Evolutionary conservation across 2,329 filamentous ascomycete genomes (phyloP), one percentile per base, ranked within the genome.

Genomic region (Penicillium aurantiogriseum): DNA sequence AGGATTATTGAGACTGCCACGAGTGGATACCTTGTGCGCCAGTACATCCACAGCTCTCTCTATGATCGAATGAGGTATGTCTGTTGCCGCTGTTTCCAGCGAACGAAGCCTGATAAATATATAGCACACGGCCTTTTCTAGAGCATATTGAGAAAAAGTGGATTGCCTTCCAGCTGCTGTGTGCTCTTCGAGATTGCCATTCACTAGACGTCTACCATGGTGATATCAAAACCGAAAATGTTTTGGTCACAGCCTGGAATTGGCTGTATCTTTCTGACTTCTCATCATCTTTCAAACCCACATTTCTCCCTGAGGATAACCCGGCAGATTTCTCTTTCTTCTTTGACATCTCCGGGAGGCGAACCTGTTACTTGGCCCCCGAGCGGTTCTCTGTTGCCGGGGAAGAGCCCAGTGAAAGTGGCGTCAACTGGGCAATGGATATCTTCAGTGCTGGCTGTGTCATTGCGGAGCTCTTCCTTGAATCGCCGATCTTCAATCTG

Each of bases 61-160:
- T 99, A 99, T 77, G 94, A 99, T 77, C 90, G 94, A 53, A 86
- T 99, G 75, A 85, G 81, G 80, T 83, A 74, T 57, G 65, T 51
- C 39, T 40, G 11, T 29, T 21, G 19, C 23, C 39, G 6, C 39
- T 36, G 17, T 25, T 38, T 17, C 23, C 21, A 45, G 25, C n/a
- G 11, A 23, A 7, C 9, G 21, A 42, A 25, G 35, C n/a, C 71
- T 77, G 58, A 77, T 63, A 13, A 33, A n/a, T 10, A 49, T 17
- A 50, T 57, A 96, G 94, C 76, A 99, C 94, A 9, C 87, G 95
- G 8, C 95, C 94, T 0, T 99, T 99, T 67, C 81, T 97, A 10
- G 95, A 99, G 75, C 91, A 96, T 64, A 94, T 99, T 63, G 94
- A 99, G 76, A 97, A 97, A 82, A 97, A 96, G 79, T 99, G 94